Evolutionary conservation across 768 basidiomycete species (phyloP), one percentile per base, ranked within the genome.

Genomic region (Kwoniella dejecticola): DNA sequence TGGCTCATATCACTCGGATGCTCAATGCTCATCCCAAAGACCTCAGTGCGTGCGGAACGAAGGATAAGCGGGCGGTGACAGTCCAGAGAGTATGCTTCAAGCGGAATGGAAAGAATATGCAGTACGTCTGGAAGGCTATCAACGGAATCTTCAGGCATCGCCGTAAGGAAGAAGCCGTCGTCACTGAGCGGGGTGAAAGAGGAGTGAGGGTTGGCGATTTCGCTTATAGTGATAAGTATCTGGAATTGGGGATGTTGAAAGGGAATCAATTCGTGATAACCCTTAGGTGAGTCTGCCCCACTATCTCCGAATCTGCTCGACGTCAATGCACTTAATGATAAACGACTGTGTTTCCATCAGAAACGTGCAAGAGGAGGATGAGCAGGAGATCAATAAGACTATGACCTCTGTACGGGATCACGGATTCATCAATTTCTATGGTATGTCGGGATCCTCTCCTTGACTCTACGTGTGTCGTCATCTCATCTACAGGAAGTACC

Each of bases 381-480:
- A 82, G 67, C 85, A 89, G 29, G 85, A 84, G 2, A 82, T 98
- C 52, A 86, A 94, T 63, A 82, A 84, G 58, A 87, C 88, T 0
- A 82, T 98, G 83, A 82, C 83, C 31, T 88, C 85, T 15, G 83
- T 98, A 52, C 90, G 91, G 77, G 79, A 83, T 54, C 86, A 85
- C 60, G 96, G 96, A 0, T 99, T 98, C 79, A 91, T 99, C 77
- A 99, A 99, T 76, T 99, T 97, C 75, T 99, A 96, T 75, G 94
- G 92, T 90, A 79, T 58, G 72, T 42, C 13, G 21, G 12, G 36
- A 21, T 42, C 7, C 33, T 15, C 15, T 7, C 33, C 7, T 7
- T 7, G 33, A 36, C 33, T n/a, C n/a, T n/a, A n/a, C n/a, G n/a
- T n/a, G n/a, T n/a, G n/a, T n/a, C n/a, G n/a, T n/a, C n/a, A n/a